Conservation (phyloP, 2,329 filamentous ascomycete genomes). For the Ceratocystis ficicola region DNA sequence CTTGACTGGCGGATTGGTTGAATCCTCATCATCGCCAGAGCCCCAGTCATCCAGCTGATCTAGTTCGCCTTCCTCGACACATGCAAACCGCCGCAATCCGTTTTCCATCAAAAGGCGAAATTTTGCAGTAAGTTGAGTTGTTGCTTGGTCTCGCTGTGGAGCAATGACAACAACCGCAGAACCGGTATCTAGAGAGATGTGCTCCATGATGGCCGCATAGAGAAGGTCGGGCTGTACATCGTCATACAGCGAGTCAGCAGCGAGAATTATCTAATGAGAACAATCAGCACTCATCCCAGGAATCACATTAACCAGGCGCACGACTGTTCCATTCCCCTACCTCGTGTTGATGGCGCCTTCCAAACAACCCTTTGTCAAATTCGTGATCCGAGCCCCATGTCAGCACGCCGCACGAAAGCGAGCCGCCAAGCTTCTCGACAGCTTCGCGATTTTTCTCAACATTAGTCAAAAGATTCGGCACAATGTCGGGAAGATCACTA, state of each 20-base stretch:
- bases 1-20: slow-evolving; percentile 33
- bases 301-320: background rate
- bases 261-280: slow-evolving; percentile 53
- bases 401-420: slow-evolving; percentile 50
- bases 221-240: slow-evolving; percentile 67
- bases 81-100: slow-evolving; percentile 34
- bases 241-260: slow-evolving; percentile 79
- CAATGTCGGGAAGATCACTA: slow-evolving; percentile 75
- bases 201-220: slow-evolving; percentile 54
- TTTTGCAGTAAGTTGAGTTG: slow-evolving; percentile 46
- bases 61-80: slow-evolving; percentile 49
- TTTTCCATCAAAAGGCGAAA: slow-evolving; percentile 52
- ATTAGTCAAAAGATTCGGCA: slow-evolving; percentile 69
- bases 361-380: slow-evolving; percentile 36
- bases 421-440: slow-evolving; percentile 44
- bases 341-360: slow-evolving; percentile 40
- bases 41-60: slow-evolving; percentile 64
- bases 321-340: slow-evolving; percentile 26
- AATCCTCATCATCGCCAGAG: slow-evolving; percentile 33
- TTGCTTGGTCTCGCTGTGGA: slow-evolving; percentile 61
- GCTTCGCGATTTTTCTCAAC: slow-evolving; percentile 48
- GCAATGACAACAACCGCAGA: slow-evolving; percentile 68
- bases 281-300: background rate
- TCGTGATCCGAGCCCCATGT: slow-evolving; percentile 55
- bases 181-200: slow-evolving; percentile 45